Evolutionary conservation across 306 rosid genomes (phyloP).

Genomic region (Prunus mongolica): DNA sequence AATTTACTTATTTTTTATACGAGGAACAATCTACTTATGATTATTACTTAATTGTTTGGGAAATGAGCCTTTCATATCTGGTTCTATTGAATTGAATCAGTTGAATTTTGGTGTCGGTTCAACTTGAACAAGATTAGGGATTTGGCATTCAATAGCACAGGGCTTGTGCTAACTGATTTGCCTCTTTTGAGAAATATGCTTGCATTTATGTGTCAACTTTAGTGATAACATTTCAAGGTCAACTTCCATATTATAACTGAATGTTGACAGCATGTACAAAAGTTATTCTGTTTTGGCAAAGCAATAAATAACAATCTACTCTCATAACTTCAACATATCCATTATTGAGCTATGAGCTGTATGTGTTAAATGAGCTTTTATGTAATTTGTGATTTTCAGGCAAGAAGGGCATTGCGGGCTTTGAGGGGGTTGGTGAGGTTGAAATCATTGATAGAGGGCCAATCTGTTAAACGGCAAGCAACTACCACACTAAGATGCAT

Average conservation of each 20-base stretch:
- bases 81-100: neutral
- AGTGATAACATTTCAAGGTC: neutral
- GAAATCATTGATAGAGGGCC: constrained; percentile 68
- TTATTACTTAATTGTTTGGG: too few relatives aligned
- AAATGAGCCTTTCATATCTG: neutral
- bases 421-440: constrained; percentile 82
- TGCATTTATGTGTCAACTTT: neutral
- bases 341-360: constrained; percentile 2
- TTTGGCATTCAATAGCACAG: neutral
- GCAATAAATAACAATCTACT: neutral
- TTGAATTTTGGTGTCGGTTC: constrained; percentile 5
- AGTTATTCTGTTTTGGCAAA: constrained; percentile 8
- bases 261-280: constrained; percentile 4
- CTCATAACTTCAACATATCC: neutral
- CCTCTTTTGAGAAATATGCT: neutral
- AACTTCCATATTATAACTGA: constrained; percentile 1
- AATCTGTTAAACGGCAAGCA: constrained; percentile 78
- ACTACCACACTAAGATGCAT: constrained; percentile 71
- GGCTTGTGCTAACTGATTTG: neutral
- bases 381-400: constrained; percentile 36
- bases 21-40: neutral
- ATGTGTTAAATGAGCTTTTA: neutral
- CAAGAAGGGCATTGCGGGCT: constrained; percentile 71
- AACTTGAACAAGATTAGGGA: neutral
- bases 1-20: neutral